Evolutionary conservation across 345 rosid species (phyloP), one percentile per base, ranked within the genome.

Genomic region (Eucalyptus lansdowneana): DNA sequence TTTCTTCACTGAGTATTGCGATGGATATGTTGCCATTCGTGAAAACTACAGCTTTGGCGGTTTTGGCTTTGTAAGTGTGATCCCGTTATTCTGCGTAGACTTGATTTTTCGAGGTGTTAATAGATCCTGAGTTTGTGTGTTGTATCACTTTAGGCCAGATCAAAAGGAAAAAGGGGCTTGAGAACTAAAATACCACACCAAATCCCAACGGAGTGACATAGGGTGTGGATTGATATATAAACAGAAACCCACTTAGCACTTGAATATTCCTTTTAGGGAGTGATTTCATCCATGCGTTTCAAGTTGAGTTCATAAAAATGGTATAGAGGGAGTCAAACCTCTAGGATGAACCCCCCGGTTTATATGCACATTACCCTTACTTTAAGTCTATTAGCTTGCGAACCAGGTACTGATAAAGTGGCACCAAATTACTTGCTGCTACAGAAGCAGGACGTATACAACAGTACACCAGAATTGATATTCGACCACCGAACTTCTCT

Each of bases 11-110:
- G 88, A 40, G 3, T 88, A 94, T 90, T 93, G 96, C 94, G 91
- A 90, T n/a, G 60, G 87, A 24, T 94, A 88, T 89, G 50, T 87
- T 9, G 91, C 92, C 42, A 89, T 62, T 50, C 22, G 88, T 45
- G 83, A 89, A 42, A 50, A 90, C 42, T 88, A 87, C 90, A 93
- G 92, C 92, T 94, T 93, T 85, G 96, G 96, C 53, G 97, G 97
- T 80, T 86, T 95, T 15, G 96, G 93, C 90, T 94, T 94, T 65
- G 96, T 94, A 62, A 94, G 95, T 93, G 60, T 2, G 7, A 76
- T 76, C 83, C 83, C 24, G 47, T 37, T 76, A 76, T 40, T 76
- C 15, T 21, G 22, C 47, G 2, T 65, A n/a, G 76, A 14, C 40
- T 65, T n/a, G 37, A 65, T n/a, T 65, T 65, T 31, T n/a, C 6